Conservation (phyloP, 2,329 filamentous ascomycete genomes). For the Ceratocystis papillata region DNA sequence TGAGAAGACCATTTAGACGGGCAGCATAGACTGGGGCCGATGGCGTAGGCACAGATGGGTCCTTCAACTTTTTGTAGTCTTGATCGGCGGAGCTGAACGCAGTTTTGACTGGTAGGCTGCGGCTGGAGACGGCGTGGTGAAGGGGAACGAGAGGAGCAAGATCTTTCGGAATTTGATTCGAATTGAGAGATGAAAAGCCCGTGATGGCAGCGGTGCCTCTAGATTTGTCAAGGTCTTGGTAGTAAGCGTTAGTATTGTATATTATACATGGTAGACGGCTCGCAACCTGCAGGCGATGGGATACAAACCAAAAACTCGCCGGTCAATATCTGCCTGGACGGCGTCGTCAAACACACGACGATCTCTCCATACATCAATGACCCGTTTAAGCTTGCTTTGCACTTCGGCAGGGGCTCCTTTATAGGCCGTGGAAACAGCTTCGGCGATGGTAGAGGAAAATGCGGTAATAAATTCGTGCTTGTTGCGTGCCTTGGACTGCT, state of each 20-base stretch:
- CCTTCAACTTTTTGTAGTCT: conserved; percentile 76
- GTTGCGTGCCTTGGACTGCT: conserved; percentile 85
- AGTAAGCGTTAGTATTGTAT: not conserved
- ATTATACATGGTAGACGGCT: not conserved
- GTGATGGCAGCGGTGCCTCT: conserved; percentile 41
- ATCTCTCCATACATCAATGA: conserved; percentile 90
- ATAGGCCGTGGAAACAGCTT: conserved; percentile 83
- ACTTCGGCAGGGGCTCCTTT: conserved; percentile 78
- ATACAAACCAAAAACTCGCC: conserved; percentile 61
- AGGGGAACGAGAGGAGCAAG: conserved; percentile 63
- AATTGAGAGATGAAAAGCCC: conserved; percentile 45
- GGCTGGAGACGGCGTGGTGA: conserved; percentile 64
- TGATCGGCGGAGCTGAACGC: conserved; percentile 59
- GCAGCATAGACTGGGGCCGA: conserved; percentile 86
- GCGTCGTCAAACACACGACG: conserved; percentile 70
- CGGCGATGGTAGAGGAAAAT: conserved; percentile 82
- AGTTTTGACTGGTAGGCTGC: conserved; percentile 55
- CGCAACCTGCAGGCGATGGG: conserved; percentile 24
- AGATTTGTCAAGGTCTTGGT: conserved; percentile 51
- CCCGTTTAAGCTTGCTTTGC: conserved; percentile 74
- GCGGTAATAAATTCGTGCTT: conserved; percentile 89
- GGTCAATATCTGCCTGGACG: conserved; percentile 72
- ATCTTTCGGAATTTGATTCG: conserved; percentile 57
- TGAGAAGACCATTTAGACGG: conserved; percentile 77
- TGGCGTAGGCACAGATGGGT: conserved; percentile 56